Evolutionary conservation across 2,329 filamentous ascomycete genomes (phyloP).

Genomic region (Lasiodiplodia gonubiensis): DNA sequence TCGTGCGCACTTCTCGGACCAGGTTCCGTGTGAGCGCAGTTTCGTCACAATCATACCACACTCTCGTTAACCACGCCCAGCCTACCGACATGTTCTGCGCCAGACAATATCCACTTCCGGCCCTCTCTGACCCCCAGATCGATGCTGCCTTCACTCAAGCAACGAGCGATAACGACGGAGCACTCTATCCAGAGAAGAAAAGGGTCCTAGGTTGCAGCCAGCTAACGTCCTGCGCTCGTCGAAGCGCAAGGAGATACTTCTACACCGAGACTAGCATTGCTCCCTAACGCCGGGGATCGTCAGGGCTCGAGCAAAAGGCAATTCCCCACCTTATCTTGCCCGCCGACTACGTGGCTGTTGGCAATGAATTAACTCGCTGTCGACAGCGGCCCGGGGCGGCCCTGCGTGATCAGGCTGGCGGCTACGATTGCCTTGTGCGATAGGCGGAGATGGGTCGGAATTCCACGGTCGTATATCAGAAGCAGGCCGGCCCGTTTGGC

Average conservation of each 20-base stretch:
- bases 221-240: neutral
- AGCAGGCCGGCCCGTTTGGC: neutral
- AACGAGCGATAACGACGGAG: neutral
- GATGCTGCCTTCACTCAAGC: neutral
- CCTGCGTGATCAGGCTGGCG: neutral
- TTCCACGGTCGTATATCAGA: conserved; percentile 18
- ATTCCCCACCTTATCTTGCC: neutral
- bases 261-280: conserved; percentile 16
- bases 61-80: neutral
- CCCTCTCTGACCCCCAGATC: neutral
- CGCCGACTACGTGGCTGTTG: conserved; percentile 7
- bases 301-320: neutral
- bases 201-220: neutral
- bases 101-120: neutral
- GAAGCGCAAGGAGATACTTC: conserved; percentile 12
- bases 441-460: neutral
- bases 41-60: neutral
- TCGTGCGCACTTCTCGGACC: neutral
- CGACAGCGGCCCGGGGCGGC: neutral
- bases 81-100: neutral
- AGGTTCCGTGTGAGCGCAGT: neutral
- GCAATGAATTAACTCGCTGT: neutral
- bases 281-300: conserved; percentile 19
- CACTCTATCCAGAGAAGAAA: neutral
- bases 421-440: neutral